Base-by-base conservation (phyloP, 768 basidiomycete genomes). In the Gloeopeniophorella convolvens region DNA sequence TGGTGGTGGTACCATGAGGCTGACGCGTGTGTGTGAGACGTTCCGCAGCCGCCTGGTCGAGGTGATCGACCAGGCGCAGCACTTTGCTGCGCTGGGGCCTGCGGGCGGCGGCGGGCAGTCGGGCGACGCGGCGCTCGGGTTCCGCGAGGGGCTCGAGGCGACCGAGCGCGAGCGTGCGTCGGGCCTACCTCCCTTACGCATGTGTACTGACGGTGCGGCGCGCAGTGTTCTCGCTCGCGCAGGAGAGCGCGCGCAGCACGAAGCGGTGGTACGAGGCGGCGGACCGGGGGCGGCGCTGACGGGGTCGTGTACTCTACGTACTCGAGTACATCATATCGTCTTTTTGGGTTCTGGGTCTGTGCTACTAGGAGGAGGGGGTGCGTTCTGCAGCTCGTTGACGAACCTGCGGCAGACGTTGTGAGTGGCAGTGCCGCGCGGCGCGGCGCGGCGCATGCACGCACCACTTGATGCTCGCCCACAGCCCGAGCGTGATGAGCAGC, bases 101-200 rank as follows among this genome's bases (percentile, higher is more conserved):
- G 77, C 78, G 20, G 69, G 69, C 16, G 73, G 74, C 10, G 75
- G 76, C 3, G 70, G 76, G 4, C 64, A 72, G 10, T 69, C 72
- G 6, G 78, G 75, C 12, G 82, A 85, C 55, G 63, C 70, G 1
- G 80, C 88, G 5, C 83, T 86, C 56, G 70, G 77, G 11, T 97
- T 97, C 61, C 73, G 90, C 57, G 93, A 95, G 65, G 94, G 93
- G 1, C 76, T 97, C 52, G 93, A 97, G 48, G 81, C 78, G n/a
- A 89, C 89, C 12, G 93, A 97, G 64, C 77, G 94, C 56, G 91
- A 95, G 72, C 59, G 93, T 95, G 63, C 74, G 83, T 72, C n/a
- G 37, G 8, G 16, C n/a, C 20, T n/a, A 33, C 26, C 27, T 11
- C 21, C 26, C 18, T 40, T 34, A 23, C 39, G 26, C 30, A 49